Conservation (phyloP, 2,329 filamentous ascomycete genomes). For the Ciborinia camelliae region DNA sequence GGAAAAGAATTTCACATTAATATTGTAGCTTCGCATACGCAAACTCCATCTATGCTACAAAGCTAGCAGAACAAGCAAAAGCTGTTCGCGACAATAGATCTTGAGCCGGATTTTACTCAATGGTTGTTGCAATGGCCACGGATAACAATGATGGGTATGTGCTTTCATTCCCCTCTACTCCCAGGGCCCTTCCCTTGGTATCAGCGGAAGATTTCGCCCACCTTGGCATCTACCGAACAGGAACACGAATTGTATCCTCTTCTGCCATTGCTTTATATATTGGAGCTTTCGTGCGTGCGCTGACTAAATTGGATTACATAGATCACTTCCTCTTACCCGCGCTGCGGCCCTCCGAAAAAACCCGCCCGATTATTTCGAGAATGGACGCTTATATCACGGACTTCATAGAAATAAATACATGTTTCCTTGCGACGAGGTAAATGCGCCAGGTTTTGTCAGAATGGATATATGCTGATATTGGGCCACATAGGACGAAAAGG, state of each 20-base stretch:
- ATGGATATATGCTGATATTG: constrained; percentile 20
- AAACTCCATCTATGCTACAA: constrained; percentile 4
- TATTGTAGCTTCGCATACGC: background rate
- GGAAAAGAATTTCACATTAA: background rate
- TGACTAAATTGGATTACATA: constrained; percentile 25
- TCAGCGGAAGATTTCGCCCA: background rate
- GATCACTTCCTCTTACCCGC: constrained; percentile 21
- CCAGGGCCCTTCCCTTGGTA: background rate
- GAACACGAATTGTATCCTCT: background rate
- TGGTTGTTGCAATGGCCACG: constrained; percentile 33
- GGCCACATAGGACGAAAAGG: constrained; percentile 59
- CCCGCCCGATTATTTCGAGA: constrained; percentile 52
- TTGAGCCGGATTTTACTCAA: constrained; percentile 20
- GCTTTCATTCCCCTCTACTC: constrained; percentile 11
- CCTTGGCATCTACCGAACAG: background rate
- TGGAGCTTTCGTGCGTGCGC: background rate
- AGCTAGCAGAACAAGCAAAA: constrained; percentile 11
- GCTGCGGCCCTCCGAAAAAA: constrained; percentile 10
- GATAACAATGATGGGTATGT: constrained; percentile 36
- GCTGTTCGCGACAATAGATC: constrained; percentile 15
- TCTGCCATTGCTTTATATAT: background rate
- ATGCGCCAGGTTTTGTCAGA: constrained; percentile 5
- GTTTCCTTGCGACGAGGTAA: constrained; percentile 73
- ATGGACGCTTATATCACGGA: constrained; percentile 67
- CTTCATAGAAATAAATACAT: constrained; percentile 68